Percentiles rank a stretch among this genome's conserved stretches.
These are phyloP conservation scores for Epichloe scottii DNA, from an alignment of 2,329 filamentous ascomycete genomes.

Conservation along the genomic window DNA sequence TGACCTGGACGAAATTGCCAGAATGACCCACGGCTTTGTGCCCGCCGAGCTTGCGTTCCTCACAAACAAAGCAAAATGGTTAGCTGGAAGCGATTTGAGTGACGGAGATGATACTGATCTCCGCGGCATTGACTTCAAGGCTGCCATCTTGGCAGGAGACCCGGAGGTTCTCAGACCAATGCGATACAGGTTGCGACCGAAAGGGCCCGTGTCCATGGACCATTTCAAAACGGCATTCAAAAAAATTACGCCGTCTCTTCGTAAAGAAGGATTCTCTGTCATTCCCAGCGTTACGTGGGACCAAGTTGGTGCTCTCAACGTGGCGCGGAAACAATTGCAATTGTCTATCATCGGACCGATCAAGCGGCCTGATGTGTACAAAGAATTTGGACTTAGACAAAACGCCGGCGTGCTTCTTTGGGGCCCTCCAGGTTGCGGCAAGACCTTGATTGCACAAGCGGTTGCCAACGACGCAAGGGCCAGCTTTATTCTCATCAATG, in stretches of 20 bases:
- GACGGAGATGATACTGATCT: constrained; percentile 16
- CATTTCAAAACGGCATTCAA: constrained; percentile 67
- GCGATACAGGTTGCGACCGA: not conserved
- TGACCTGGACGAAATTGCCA: constrained; percentile 62
- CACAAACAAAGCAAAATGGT: constrained; percentile 32
- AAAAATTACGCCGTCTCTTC: constrained; percentile 51
- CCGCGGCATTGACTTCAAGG: constrained; percentile 1
- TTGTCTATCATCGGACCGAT: constrained; percentile 87
- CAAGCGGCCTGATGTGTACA: constrained; percentile 65
- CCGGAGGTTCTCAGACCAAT: not conserved
- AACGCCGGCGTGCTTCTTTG: constrained; percentile 86
- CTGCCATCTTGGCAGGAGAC: constrained; percentile 2
- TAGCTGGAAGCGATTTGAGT: constrained; percentile 20
- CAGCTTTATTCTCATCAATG: constrained; percentile 97
- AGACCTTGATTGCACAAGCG: constrained; percentile 90
- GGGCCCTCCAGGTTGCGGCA: constrained; percentile 93
- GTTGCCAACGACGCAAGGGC: constrained; percentile 91
- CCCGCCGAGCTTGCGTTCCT: constrained; percentile 71
- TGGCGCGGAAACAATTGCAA: constrained; percentile 69
- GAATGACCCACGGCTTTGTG: constrained; percentile 82
- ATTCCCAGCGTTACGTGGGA: constrained; percentile 89
- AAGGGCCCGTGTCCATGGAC: constrained; percentile 15
- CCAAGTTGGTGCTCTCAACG: constrained; percentile 73
- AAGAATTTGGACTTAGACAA: constrained; percentile 62
- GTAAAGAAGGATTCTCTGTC: constrained; percentile 82